Conservation (phyloP, 176 grass and related monocot species). For the Raddia guianensis region DNA sequence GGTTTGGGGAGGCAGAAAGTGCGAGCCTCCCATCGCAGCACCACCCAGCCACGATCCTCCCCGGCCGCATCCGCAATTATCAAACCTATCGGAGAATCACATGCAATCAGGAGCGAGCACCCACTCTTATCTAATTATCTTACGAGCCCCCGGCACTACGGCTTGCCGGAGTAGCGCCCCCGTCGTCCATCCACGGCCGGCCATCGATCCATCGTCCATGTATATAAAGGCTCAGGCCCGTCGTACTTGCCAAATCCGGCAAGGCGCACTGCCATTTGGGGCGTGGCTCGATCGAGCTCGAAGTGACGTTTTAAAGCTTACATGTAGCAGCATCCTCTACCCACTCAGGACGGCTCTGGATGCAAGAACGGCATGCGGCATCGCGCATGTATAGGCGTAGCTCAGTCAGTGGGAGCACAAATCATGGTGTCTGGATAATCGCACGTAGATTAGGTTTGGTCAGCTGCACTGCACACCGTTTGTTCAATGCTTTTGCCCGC, state of each 20-base stretch:
- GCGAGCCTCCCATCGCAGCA: conserved; percentile 5
- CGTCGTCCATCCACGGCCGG: background rate
- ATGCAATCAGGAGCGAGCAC: background rate
- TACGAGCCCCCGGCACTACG: conserved; percentile 22
- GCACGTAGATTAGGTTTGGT: conserved; percentile 8
- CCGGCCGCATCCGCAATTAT: background rate
- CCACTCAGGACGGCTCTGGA: background rate
- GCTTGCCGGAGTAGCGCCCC: conserved; percentile 39
- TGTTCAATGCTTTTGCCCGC: background rate
- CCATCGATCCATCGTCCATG: conserved; percentile 8
- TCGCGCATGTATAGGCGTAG: too few relatives aligned
- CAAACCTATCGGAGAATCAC: background rate
- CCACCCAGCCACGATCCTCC: conserved; percentile 29
- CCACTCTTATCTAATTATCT: background rate
- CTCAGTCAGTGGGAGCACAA: too few relatives aligned
- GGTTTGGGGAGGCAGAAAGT: conserved; percentile 41
- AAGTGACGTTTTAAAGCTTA: conserved; percentile 12
- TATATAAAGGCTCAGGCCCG: background rate
- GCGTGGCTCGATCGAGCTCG: background rate
- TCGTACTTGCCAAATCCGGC: conserved; percentile 43
- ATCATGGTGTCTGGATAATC: too few relatives aligned
- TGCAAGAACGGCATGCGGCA: too few relatives aligned
- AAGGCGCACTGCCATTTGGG: background rate
- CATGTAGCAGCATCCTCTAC: too few relatives aligned
- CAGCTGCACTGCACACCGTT: background rate